Evolutionary conservation across 768 basidiomycete genomes (phyloP).

Genomic region (Paxillus involutus): DNA sequence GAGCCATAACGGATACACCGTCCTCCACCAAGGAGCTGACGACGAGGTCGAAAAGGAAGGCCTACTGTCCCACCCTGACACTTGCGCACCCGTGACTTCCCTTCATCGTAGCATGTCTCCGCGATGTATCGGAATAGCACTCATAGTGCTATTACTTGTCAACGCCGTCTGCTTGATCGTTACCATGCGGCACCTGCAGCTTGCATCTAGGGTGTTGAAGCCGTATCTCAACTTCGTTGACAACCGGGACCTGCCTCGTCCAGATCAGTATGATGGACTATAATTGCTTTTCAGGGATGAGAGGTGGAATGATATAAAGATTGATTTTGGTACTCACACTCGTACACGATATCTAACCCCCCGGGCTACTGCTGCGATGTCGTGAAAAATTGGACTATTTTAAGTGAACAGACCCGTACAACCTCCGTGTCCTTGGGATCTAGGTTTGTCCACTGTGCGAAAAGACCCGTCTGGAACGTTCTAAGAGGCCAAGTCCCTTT

Average conservation of each 20-base stretch:
- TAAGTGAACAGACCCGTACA: no score
- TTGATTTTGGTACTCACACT: background rate
- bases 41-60: constrained; percentile 16
- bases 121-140: constrained; percentile 14
- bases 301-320: no score
- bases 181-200: constrained; percentile 13
- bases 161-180: constrained; percentile 23
- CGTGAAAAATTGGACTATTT: background rate
- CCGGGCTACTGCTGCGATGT: background rate
- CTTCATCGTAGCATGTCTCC: background rate
- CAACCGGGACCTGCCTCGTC: constrained; percentile 28
- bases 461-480: background rate
- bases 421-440: no score
- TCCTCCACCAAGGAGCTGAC: constrained; percentile 8
- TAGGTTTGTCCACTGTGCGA: background rate
- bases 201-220: constrained; percentile 15
- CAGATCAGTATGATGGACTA: constrained; percentile 31
- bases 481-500: background rate
- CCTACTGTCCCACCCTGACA: constrained; percentile 10
- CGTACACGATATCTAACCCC: background rate
- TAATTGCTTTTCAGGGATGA: constrained; percentile 6
- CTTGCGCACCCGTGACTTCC: background rate
- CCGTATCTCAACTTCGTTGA: constrained; percentile 20
- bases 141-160: constrained; percentile 21
- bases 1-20: constrained; percentile 9